phyloP scores from a whole-genome alignment of 2,329 filamentous ascomycete species.

The Nemania diffusa region DNA sequence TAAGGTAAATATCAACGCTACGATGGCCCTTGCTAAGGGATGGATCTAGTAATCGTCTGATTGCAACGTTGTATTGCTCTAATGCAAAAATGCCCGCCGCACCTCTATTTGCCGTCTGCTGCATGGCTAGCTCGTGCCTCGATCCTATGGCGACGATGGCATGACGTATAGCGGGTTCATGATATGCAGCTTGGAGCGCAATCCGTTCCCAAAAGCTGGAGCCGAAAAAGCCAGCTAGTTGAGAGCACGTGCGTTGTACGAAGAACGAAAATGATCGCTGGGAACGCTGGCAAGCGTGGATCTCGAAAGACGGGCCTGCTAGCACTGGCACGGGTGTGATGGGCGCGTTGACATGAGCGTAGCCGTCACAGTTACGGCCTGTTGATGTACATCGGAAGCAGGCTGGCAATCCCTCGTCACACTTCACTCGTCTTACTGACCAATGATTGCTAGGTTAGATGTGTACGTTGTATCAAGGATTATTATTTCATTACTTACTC shows the following conservation, averaged over 20 bases:
- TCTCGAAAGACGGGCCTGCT: slow-evolving; percentile 5
- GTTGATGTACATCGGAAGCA: slow-evolving; percentile 30
- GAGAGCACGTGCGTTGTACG: slow-evolving; percentile 18
- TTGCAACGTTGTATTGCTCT: slow-evolving; percentile 23
- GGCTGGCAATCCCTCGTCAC: slow-evolving; percentile 23
- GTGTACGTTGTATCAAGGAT: neutral
- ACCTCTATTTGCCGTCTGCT: neutral
- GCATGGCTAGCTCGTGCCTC: slow-evolving; percentile 14
- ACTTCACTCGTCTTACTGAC: slow-evolving; percentile 24
- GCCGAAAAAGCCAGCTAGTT: slow-evolving; percentile 26
- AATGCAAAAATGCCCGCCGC: slow-evolving; percentile 5
- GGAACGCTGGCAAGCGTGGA: slow-evolving; percentile 15
- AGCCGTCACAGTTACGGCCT: slow-evolving; percentile 24
- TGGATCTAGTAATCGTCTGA: slow-evolving; percentile 13
- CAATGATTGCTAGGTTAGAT: neutral
- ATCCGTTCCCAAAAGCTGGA: slow-evolving; percentile 30
- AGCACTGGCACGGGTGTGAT: neutral
- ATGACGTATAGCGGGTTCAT: slow-evolving; percentile 28
- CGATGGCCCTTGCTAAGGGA: neutral
- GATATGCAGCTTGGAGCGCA: slow-evolving; percentile 24
- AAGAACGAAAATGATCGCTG: slow-evolving; percentile 25
- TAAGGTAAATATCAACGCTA: slow-evolving; percentile 14
- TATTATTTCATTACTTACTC: slow-evolving; percentile 1
- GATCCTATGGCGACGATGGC: slow-evolving; percentile 26
- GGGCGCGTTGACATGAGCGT: neutral